These are phyloP conservation scores for Neltuma alba DNA, from an alignment of 306 rosid genomes.

Conservation along the genomic window DNA sequence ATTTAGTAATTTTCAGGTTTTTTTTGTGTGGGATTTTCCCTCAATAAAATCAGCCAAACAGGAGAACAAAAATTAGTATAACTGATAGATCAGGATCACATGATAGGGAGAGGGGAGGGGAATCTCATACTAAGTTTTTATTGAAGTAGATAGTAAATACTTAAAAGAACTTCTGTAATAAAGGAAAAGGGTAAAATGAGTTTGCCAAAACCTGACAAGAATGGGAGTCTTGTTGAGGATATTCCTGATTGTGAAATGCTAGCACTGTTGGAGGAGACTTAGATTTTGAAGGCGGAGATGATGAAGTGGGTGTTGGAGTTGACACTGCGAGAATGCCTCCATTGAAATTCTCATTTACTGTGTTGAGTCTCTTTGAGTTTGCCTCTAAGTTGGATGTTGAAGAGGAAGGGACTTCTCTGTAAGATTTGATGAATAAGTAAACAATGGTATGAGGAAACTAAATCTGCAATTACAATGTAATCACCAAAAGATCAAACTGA, in stretches of 20 bases:
- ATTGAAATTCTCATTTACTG: conserved; percentile 45
- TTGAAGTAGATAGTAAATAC: too few species aligned
- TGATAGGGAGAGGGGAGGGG: too few species aligned
- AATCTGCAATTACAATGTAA: conserved; percentile 3
- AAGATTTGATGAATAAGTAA: conserved; percentile 7
- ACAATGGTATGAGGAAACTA: conserved; percentile 35
- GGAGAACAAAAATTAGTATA: background rate
- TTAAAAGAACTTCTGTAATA: background rate
- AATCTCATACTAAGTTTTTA: too few species aligned
- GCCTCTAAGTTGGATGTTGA: conserved; percentile 50
- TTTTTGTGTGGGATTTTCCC: too few species aligned
- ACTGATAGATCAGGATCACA: background rate
- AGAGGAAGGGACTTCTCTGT: conserved; percentile 59
- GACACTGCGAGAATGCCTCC: conserved; percentile 64
- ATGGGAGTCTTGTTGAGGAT: conserved; percentile 37
- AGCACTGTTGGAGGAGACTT: conserved; percentile 35
- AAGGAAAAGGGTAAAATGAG: background rate
- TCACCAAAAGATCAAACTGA: conserved; percentile 21
- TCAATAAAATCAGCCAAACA: conserved; percentile 6
- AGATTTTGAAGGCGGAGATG: conserved; percentile 41
- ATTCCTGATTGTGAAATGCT: conserved; percentile 37
- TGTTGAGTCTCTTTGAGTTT: conserved; percentile 39
- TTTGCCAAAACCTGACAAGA: conserved; percentile 43
- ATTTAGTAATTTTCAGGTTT: too few species aligned
- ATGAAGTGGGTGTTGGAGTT: conserved; percentile 53